These are phyloP conservation scores for Colletotrichum eleusines DNA, from an alignment of 2,329 filamentous ascomycete genomes.

Conservation along the genomic window DNA sequence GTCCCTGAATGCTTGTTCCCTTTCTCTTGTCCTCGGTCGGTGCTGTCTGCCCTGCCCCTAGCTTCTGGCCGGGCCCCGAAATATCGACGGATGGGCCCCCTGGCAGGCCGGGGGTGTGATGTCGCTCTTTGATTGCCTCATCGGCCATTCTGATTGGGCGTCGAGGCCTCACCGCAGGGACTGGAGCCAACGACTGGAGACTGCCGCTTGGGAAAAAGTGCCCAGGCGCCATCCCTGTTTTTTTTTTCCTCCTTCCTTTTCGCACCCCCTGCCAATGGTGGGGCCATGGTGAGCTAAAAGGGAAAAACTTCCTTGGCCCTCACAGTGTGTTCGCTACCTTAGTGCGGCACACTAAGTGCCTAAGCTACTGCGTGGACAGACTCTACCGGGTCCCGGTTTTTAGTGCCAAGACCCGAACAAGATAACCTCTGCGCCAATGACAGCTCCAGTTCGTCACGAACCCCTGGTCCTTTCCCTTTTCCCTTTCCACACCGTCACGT, in stretches of 20 bases:
- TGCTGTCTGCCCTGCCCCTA: conserved; percentile 7
- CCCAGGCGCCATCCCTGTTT: conserved; percentile 35
- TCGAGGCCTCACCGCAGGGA: conserved; percentile 6
- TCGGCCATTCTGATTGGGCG: conserved; percentile 31
- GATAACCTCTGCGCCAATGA: conserved; percentile 35
- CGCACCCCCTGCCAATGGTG: conserved; percentile 16
- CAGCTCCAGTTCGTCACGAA: conserved; percentile 14
- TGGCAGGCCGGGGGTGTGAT: conserved; percentile 19
- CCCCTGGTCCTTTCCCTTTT: conserved; percentile 18
- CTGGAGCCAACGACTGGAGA: conserved; percentile 32
- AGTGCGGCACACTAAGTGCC: no score
- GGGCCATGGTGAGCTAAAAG: conserved; percentile 20
- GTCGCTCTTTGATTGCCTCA: conserved; percentile 41
- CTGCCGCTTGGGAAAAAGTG: conserved; percentile 26
- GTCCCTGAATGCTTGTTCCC: neutral
- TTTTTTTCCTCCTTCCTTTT: conserved; percentile 40
- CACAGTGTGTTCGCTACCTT: conserved; percentile 31
- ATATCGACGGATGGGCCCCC: conserved; percentile 13
- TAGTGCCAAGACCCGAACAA: conserved; percentile 13
- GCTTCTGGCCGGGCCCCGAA: conserved; percentile 1
- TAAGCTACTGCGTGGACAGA: no score
- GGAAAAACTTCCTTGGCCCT: conserved; percentile 21
- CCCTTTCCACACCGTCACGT: neutral
- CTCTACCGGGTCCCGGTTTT: neutral
- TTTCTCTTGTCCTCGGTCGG: neutral